Base-by-base conservation (phyloP, 2,329 filamentous ascomycete species). In the Onygena corvina region DNA sequence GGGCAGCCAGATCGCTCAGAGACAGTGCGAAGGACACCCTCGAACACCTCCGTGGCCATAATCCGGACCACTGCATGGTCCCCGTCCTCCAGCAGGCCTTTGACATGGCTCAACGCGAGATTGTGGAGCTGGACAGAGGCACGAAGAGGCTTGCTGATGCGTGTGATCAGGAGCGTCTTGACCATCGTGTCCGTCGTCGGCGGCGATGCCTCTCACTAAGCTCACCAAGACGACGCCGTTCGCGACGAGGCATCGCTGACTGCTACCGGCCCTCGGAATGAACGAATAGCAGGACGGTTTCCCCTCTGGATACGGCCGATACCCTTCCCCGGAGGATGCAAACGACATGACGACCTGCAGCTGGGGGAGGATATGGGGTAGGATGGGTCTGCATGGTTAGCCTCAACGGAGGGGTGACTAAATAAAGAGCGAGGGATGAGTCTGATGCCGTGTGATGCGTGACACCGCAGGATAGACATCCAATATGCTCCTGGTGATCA, bases 11-110 rank as follows among this genome's bases (percentile, higher is more conserved):
- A 45, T 71, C 69, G 46, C 62, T 71, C 21, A 65, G 68, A 2
- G 68, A 71, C 54, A 70, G 66, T 1, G 66, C 67, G 4, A 68
- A 71, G 50, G 70, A 70, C 48, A 58, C 62, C 1, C 57, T 69
- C 12, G 56, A 58, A 11, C 67, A 66, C 42, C 55, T 71, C 6
- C 51, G 56, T 21, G 48, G 57, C 7, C 56, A 58, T 23, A 18
- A 56, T 54, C 7, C 47, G 54, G 14, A 62, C 8, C 58, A 67
- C 46, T 48, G 49, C 11, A 52, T 65, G 49, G 48, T 66, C 9
- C 51, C 60, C 0, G 65, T 68, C 35, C 54, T 71, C 9, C 53
- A 64, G 21, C 50, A 57, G 3, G 60, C 61, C 3, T 66, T 65
- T 27, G 53, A 56, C 11, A 57, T 61, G 29, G 66, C 66, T 9